phyloP scores from a whole-genome alignment of 2,329 filamentous ascomycete species.

The Aureobasidium sp. region DNA sequence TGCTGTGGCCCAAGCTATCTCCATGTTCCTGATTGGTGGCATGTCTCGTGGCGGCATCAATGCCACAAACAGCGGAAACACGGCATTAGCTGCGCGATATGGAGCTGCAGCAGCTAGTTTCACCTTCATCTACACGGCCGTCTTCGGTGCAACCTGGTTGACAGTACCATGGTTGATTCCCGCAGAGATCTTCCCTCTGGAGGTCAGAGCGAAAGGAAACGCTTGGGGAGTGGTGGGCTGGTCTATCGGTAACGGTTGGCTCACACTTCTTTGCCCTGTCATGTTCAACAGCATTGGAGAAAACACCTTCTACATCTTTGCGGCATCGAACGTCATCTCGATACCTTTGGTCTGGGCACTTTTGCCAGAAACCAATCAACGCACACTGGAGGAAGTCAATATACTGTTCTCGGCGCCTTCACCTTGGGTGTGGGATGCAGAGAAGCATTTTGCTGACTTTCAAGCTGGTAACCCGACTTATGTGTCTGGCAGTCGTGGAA shows the following conservation, averaged over 20 bases:
- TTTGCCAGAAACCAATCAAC: conserved; percentile 59
- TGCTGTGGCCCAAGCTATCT: conserved; percentile 39
- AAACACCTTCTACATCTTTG: conserved; percentile 69
- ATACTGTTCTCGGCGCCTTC: conserved; percentile 61
- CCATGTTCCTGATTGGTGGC: conserved; percentile 23
- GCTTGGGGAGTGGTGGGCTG: conserved; percentile 70
- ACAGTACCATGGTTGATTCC: conserved; percentile 43
- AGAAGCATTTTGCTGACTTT: conserved; percentile 53
- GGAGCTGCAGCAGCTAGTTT: conserved; percentile 58
- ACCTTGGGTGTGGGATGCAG: conserved; percentile 64
- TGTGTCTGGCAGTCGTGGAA: conserved; percentile 21
- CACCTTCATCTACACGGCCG: conserved; percentile 59
- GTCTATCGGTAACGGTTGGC: conserved; percentile 60
- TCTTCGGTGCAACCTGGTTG: conserved; percentile 58
- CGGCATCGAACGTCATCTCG: conserved; percentile 54
- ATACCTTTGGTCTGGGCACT: conserved; percentile 65
- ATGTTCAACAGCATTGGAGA: conserved; percentile 58
- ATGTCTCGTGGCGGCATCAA: conserved; percentile 4
- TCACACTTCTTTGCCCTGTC: conserved; percentile 34
- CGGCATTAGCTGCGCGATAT: conserved; percentile 17
- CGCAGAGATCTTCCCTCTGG: conserved; percentile 65
- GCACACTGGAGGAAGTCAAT: conserved; percentile 44
- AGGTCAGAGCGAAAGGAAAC: conserved; percentile 64
- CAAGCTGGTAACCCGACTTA: conserved; percentile 49
- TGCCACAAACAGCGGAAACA: conserved; percentile 19